These are phyloP conservation scores for Diaporthe caulivora DNA, from an alignment of 2,329 filamentous ascomycete genomes.

Conservation along the genomic window DNA sequence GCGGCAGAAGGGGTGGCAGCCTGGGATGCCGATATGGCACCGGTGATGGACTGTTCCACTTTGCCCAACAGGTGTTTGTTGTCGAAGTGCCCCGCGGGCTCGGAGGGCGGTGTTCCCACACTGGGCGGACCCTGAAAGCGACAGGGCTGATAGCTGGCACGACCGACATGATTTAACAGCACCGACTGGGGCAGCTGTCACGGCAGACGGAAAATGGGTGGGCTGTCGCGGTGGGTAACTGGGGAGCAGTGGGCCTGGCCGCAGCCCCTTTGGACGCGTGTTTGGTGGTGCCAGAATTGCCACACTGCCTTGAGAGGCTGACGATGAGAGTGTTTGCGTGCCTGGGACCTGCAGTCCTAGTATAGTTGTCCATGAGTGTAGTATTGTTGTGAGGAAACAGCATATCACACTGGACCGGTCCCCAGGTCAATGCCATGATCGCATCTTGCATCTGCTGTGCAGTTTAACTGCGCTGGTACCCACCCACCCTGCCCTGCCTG, in stretches of 20 bases:
- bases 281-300: constrained; percentile 17
- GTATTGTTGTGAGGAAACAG: not conserved
- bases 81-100: not conserved
- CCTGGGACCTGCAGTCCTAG: not conserved
- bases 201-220: constrained; percentile 15
- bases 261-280: constrained; percentile 21
- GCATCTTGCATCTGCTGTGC: constrained; percentile 4
- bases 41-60: not conserved
- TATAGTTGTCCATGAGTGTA: not conserved
- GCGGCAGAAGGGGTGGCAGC: constrained; percentile 36
- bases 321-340: not conserved
- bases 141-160: constrained; percentile 13
- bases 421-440: constrained; percentile 4
- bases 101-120: constrained; percentile 5
- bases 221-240: not conserved
- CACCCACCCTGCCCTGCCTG: too few relatives aligned
- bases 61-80: not conserved
- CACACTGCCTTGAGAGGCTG: not conserved
- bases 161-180: not conserved
- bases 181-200: constrained; percentile 21
- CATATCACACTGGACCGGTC: not conserved
- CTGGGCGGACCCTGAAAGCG: not conserved
- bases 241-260: constrained; percentile 12
- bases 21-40: constrained; percentile 35
- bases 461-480: too few relatives aligned